phyloP scores from a whole-genome alignment of 345 rosid genomes.

The Carallia brachiata region DNA sequence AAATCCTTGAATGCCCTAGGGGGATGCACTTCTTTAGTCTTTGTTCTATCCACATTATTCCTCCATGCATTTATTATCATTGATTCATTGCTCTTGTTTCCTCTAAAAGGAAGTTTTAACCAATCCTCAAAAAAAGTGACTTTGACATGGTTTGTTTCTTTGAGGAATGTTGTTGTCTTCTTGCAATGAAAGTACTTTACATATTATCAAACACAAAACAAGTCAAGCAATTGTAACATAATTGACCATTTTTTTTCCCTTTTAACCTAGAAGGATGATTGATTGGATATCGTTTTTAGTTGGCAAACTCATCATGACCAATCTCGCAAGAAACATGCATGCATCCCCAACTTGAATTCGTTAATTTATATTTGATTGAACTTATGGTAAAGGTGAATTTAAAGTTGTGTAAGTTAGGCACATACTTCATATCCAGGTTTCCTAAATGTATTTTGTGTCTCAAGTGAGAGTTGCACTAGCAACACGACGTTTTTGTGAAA shows the following conservation, averaged over 20 bases:
- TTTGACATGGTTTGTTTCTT: neutral
- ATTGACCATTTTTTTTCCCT: neutral
- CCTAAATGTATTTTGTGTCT: no score
- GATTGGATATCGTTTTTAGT: constrained; percentile 19
- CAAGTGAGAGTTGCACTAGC: no score
- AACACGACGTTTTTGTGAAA: no score
- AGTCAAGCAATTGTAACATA: neutral
- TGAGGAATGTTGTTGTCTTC: constrained; percentile 10
- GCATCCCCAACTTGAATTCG: constrained; percentile 10
- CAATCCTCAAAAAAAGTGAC: constrained; percentile 11
- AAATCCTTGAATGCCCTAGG: neutral
- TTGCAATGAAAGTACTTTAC: constrained; percentile 19
- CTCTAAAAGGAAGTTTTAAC: constrained; percentile 20
- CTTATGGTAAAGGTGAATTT: neutral
- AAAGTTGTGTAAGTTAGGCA: constrained; percentile 13
- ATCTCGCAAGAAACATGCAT: constrained; percentile 11
- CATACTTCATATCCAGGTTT: no score
- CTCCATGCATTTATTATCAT: constrained; percentile 5
- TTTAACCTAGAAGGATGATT: neutral
- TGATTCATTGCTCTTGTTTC: constrained; percentile 6
- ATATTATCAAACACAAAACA: constrained; percentile 1
- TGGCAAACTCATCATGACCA: constrained; percentile 11
- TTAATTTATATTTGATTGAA: constrained; percentile 5
- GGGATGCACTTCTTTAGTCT: neutral
- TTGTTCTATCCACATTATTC: neutral